Evolutionary conservation across 176 grass and related monocot species (phyloP).

Genomic region (bread wheat (Triticum aestivum)): DNA sequence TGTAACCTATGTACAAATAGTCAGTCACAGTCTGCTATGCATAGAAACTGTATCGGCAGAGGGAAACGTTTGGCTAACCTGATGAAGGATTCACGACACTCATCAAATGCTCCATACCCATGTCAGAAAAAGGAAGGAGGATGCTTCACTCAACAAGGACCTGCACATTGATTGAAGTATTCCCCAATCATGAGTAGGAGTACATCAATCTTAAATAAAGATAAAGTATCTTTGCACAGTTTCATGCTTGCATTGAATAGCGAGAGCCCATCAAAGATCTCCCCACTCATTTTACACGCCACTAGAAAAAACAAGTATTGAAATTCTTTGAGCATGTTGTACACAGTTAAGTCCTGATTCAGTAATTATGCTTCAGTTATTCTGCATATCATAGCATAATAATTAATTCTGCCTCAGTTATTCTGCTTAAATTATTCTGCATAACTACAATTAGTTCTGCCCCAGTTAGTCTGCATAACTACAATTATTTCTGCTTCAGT

Average conservation of each 20-base stretch:
- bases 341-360: not conserved
- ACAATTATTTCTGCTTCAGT: too few species aligned
- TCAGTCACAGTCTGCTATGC: not conserved
- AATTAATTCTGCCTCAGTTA: too few species aligned
- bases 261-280: not conserved
- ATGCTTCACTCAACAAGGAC: slow-evolving; percentile 22
- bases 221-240: not conserved
- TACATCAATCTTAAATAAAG: slow-evolving; percentile 8
- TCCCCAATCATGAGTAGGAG: not conserved
- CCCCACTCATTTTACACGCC: not conserved
- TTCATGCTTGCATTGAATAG: not conserved
- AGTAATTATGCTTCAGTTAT: not conserved
- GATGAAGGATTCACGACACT: slow-evolving; percentile 30
- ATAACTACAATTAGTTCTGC: not conserved
- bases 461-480: too few species aligned
- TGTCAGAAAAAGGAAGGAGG: slow-evolving; percentile 15
- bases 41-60: not conserved
- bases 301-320: not conserved
- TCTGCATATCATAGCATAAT: not conserved
- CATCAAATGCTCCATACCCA: slow-evolving; percentile 46
- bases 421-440: not conserved
- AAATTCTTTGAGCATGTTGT: not conserved
- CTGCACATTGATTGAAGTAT: slow-evolving; percentile 34
- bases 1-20: not conserved
- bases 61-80: slow-evolving; percentile 24